A percentile compares a stretch with the other conserved stretches of the same genome.
phyloP scores from a whole-genome alignment of 495 filamentous ascomycete genomes.

The Neurospora sublineolata region DNA sequence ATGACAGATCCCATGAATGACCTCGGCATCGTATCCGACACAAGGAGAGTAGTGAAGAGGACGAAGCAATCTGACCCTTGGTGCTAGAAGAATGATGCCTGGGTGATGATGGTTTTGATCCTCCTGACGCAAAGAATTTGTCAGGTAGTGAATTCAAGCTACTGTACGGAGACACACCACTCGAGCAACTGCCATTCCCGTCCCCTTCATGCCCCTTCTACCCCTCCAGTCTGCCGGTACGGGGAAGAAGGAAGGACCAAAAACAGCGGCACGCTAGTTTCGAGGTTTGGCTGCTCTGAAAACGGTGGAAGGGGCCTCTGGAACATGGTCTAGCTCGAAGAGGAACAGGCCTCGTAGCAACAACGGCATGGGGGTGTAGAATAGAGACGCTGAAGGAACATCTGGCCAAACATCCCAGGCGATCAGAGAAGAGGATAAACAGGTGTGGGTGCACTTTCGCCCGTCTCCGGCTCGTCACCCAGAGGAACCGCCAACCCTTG shows the following conservation, averaged over 20 bases:
- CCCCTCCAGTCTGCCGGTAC: constrained; percentile 12
- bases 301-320: neutral
- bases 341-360: constrained; percentile 8
- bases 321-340: constrained; percentile 6
- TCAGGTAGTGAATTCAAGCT: neutral
- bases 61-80: neutral
- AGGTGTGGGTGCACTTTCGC: neutral
- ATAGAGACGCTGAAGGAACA: constrained; percentile 14
- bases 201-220: neutral
- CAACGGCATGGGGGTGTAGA: constrained; percentile 6
- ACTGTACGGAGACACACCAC: neutral
- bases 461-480: neutral
- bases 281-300: neutral
- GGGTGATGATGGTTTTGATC: neutral
- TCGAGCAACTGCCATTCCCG: neutral
- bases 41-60: neutral
- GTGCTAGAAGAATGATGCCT: neutral
- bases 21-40: neutral
- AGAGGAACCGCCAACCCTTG: neutral
- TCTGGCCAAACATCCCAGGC: constrained; percentile 12
- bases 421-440: constrained; percentile 13
- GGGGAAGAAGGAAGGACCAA: constrained; percentile 5
- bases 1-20: neutral
- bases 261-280: neutral
- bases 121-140: neutral